Evolutionary conservation across 2,329 filamentous ascomycete species (phyloP).

Genomic region (Fusarium mangiferae): DNA sequence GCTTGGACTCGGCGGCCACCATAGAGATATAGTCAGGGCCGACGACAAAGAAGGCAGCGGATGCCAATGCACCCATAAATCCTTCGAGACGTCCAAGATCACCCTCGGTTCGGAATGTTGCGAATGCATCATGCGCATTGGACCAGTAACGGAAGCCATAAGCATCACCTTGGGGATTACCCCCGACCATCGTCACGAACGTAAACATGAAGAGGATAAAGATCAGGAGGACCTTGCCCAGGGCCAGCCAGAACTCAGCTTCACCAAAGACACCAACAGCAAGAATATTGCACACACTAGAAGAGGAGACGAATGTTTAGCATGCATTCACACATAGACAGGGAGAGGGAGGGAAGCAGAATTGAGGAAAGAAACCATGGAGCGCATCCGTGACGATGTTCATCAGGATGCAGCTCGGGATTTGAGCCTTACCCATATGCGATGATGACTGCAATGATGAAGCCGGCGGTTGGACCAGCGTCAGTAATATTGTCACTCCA

Average conservation of each 20-base stretch:
- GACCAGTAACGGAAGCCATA: slow-evolving; percentile 37
- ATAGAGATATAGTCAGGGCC: slow-evolving; percentile 40
- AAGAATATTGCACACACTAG: slow-evolving; percentile 52
- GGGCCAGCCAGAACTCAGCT: slow-evolving; percentile 38
- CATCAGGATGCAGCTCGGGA: slow-evolving; percentile 29
- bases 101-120: slow-evolving; percentile 20
- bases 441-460: slow-evolving; percentile 33
- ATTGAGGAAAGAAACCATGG: slow-evolving; percentile 8
- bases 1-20: slow-evolving; percentile 32
- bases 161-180: slow-evolving; percentile 29
- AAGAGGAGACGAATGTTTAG: slow-evolving; percentile 31
- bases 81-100: slow-evolving; percentile 32
- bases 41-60: slow-evolving; percentile 33
- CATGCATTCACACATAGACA: slow-evolving; percentile 20
- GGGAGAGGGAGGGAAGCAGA: not conserved
- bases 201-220: slow-evolving; percentile 36
- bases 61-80: slow-evolving; percentile 27
- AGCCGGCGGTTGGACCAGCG: slow-evolving; percentile 45
- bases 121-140: slow-evolving; percentile 25
- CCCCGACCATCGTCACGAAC: slow-evolving; percentile 39
- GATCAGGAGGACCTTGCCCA: slow-evolving; percentile 35
- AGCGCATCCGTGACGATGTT: slow-evolving; percentile 31
- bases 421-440: slow-evolving; percentile 36
- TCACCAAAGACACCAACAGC: slow-evolving; percentile 39
- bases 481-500: slow-evolving; percentile 33